Percentiles rank a stretch among this genome's conserved stretches.
Evolutionary conservation across 2,329 filamentous ascomycete species (phyloP).

Genomic region (Penicillium psychrosexuale): DNA sequence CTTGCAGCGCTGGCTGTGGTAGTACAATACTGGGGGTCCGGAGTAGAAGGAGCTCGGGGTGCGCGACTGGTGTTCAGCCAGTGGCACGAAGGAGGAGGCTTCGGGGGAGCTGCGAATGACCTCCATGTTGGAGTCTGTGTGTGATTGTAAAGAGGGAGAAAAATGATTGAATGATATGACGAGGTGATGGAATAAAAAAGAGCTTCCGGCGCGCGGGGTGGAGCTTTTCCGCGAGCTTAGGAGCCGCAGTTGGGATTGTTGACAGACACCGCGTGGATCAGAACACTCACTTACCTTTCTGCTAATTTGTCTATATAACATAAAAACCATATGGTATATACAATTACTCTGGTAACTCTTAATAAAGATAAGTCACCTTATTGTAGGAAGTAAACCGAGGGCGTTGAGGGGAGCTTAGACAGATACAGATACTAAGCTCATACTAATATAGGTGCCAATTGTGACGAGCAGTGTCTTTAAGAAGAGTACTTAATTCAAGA

Average conservation of each 20-base stretch:
- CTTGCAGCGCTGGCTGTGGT: constrained; percentile 46
- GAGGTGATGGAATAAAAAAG: constrained; percentile 10
- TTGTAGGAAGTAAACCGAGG: no score
- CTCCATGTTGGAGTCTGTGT: constrained; percentile 39
- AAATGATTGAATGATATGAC: not conserved
- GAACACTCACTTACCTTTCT: no score
- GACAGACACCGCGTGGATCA: no score
- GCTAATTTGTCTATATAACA: no score
- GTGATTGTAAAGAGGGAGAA: not conserved
- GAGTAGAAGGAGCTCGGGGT: constrained; percentile 49
- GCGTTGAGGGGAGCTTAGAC: no score
- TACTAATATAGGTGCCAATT: no score
- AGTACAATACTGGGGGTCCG: constrained; percentile 47
- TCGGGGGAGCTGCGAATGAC: constrained; percentile 39
- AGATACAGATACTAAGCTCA: no score
- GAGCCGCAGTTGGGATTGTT: not conserved
- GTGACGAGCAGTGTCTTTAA: no score
- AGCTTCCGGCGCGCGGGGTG: constrained; percentile 5
- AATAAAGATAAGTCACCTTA: no score
- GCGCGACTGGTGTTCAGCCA: constrained; percentile 47
- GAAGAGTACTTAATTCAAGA: no score
- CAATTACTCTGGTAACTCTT: no score
- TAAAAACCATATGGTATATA: no score
- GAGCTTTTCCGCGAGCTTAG: constrained; percentile 8
- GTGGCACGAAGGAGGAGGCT: constrained; percentile 41